Evolutionary conservation across 139 green algal species (phyloP), one percentile per base, ranked within the genome.

Genomic region (Closterium sp.): DNA sequence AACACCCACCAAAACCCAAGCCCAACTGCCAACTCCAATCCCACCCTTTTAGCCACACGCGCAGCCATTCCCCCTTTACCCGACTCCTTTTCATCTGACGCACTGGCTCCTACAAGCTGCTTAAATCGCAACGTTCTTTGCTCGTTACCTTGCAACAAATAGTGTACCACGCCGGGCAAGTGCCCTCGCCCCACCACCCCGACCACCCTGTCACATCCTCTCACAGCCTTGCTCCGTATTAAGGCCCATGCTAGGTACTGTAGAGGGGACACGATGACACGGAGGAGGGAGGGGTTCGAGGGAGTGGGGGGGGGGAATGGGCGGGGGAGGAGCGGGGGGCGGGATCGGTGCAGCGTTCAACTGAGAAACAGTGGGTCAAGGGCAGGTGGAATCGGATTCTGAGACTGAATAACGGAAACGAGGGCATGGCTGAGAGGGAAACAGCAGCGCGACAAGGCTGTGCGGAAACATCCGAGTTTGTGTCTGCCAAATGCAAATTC

Each of bases 171-270:
- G 10, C 93, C 93, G 1, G 86, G 87, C 89, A 95, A 27, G 86
- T 95, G 93, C 9, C 93, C 93, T 24, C 62, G 9, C 11, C 93
- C 93, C 22, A 95, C 28, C 27, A 95, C 92, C 2, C 93, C 93
- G 24, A 95, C 93, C 22, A 95, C 93, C 9, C 10, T 42, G 28
- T 30, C 31, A n/a, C 38, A 85, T 9, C 92, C 93, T n/a, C 91
- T 93, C 22, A 95, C 93, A 22, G 93, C 93, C 85, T 95, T 95
- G 92, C 92, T 95, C 21, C 93, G 32, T 89, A 95, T 95, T n/a
- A 95, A 31, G 31, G 93, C 94, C 93, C 93, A 95, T 21, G 93
- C 93, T 31, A 95, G 86, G 45, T 95, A 95, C 90, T 93, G 85
- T 79, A 79, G 62, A 79, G 62, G 62, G 62, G 62, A 79, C 62